Percentiles rank a stretch among this genome's conserved stretches.
Evolutionary conservation across 1,284 basidiomycete species (phyloP).

Genomic region (Leccinum griseonigrum): DNA sequence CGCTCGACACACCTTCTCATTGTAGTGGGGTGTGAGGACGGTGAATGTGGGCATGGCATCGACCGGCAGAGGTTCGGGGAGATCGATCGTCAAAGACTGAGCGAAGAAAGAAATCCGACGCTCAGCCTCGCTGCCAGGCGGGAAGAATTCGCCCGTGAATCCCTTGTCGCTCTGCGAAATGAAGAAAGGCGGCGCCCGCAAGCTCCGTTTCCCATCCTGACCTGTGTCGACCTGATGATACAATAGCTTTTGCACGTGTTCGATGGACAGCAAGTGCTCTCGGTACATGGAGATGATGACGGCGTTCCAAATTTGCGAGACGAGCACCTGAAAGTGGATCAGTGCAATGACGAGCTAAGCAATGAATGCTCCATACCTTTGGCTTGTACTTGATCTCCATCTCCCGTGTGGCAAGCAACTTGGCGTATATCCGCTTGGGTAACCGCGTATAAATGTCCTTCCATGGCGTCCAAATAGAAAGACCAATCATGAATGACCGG

Average conservation of each 20-base stretch:
- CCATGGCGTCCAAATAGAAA: constrained; percentile 98
- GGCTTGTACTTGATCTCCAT: constrained; percentile 98
- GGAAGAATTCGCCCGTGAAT: constrained; percentile 91
- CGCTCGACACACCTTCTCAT: constrained; percentile 69
- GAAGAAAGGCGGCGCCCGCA: constrained; percentile 94
- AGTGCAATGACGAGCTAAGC: neutral
- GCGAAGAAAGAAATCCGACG: constrained; percentile 96
- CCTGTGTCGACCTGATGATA: constrained; percentile 92
- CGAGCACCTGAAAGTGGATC: constrained; percentile 68
- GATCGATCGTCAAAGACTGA: constrained; percentile 86
- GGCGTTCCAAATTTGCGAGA: constrained; percentile 97
- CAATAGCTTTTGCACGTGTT: constrained; percentile 91
- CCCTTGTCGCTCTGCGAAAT: constrained; percentile 86
- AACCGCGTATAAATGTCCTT: constrained; percentile 90
- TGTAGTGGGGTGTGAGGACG: constrained; percentile 93
- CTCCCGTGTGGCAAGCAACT: constrained; percentile 85
- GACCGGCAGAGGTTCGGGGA: constrained; percentile 88
- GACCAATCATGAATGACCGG: constrained; percentile 84
- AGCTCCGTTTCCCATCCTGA: constrained; percentile 80
- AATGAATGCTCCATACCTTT: constrained; percentile 55
- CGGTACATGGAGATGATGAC: constrained; percentile 99
- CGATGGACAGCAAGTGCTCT: constrained; percentile 93
- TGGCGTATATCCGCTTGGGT: constrained; percentile 94
- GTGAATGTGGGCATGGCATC: constrained; percentile 98
- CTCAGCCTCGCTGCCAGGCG: constrained; percentile 87